Evolutionary conservation across 371 early-diverging fungal genomes (phyloP), one percentile per base, ranked within the genome.

Genomic region (Mortierella sp.): DNA sequence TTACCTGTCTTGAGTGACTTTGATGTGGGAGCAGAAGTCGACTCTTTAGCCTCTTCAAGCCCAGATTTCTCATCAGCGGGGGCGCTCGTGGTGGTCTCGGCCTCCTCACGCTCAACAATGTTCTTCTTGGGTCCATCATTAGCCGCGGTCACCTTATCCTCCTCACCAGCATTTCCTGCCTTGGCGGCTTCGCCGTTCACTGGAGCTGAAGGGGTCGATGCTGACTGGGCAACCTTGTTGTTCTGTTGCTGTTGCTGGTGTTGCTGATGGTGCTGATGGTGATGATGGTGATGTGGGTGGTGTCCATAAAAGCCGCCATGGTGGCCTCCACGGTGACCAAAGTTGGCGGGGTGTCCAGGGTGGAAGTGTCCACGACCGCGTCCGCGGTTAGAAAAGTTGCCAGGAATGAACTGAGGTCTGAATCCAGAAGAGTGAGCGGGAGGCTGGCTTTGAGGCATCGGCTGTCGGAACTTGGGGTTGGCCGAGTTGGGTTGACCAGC

Each of bases 291-390:
- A 24, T 66, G 66, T 14, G 74, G 69, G 41, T 82, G 74, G 34
- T 71, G 65, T 26, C 65, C 71, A 55, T 73, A 73, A 34, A 40
- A 47, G 16, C 39, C 65, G 22, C 73, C 73, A 16, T 75, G 79
- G 40, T 75, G 74, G 61, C 82, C 81, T 29, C 81, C 81, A 13
- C 81, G 67, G n/a, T 63, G 74, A 58, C 77, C 82, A 77, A 81
- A 77, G 40, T 77, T 74, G 14, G 31, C 41, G 29, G 71, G 61
- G 37, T 78, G 78, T 4, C 79, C 83, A 11, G 74, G 79, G 52
- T 74, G 75, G 70, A 75, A 78, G 13, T 73, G 73, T 14, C 83
- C 83, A 67, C 83, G 83, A 55, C 83, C 83, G 43, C 83, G 83
- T 43, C 83, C 83, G 24, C 83, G 74, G 11, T 61, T 69, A 13